Conservation (phyloP, 768 basidiomycete genomes). For the Panaeolus cyanescens region DNA sequence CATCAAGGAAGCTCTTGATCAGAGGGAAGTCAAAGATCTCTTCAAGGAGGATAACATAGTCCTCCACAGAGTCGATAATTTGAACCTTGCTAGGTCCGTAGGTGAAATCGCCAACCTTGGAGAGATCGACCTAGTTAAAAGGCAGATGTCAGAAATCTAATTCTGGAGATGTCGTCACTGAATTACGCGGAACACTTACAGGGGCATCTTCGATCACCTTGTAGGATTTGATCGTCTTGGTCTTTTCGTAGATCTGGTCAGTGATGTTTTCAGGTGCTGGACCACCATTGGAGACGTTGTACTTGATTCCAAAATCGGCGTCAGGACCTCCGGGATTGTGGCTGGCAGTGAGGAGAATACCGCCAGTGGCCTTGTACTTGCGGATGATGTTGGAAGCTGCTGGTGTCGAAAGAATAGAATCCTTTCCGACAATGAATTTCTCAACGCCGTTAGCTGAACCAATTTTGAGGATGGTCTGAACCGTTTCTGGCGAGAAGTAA, state of each 20-base stretch:
- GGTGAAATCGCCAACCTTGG: conserved; percentile 73
- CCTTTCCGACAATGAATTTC: conserved; percentile 90
- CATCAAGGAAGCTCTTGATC: conserved; percentile 85
- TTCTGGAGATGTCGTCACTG: conserved; percentile 2
- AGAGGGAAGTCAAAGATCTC: conserved; percentile 92
- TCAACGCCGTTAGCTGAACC: conserved; percentile 92
- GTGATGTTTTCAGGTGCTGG: conserved; percentile 97
- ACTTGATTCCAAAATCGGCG: conserved; percentile 99
- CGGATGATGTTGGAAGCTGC: conserved; percentile 96
- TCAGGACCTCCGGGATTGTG: conserved; percentile 99
- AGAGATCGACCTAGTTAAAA: conserved; percentile 70
- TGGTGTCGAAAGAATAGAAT: conserved; percentile 93
- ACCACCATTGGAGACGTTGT: conserved; percentile 96
- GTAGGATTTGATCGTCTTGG: conserved; percentile 85
- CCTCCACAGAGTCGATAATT: conserved; percentile 91
- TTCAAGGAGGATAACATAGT: conserved; percentile 84
- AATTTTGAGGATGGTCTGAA: conserved; percentile 92
- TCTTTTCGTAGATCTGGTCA: conserved; percentile 91
- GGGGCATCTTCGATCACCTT: conserved; percentile 78
- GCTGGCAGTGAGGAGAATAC: conserved; percentile 94
- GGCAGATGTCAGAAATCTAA: conserved; percentile 2
- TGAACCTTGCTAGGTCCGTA: conserved; percentile 85
- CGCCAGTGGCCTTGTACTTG: conserved; percentile 94
- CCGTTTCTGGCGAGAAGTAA: conserved; percentile 82
- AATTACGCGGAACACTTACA: conserved; percentile 43